These are phyloP conservation scores for Erysimum cheiri DNA, from an alignment of 441 rosid genomes.

Conservation along the genomic window DNA sequence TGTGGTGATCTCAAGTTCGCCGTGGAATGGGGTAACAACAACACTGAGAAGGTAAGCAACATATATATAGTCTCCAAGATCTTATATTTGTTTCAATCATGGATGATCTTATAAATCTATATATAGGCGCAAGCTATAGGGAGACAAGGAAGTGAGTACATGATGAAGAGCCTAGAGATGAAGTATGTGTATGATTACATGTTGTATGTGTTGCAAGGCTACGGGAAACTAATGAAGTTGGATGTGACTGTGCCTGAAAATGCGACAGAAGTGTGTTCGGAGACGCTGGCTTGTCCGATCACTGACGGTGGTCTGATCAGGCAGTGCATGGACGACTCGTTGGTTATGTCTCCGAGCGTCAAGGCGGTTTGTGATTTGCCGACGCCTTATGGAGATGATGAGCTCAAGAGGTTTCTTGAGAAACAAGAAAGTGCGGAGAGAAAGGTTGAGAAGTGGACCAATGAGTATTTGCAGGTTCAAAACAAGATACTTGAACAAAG, in stretches of 20 bases:
- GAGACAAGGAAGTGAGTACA: constrained; percentile 55
- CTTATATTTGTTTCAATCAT: neutral
- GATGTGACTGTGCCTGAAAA: constrained; percentile 57
- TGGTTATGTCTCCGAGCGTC: constrained; percentile 57
- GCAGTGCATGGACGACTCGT: constrained; percentile 64
- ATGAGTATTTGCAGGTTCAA: constrained; percentile 50
- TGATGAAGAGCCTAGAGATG: constrained; percentile 58
- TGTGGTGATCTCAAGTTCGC: constrained; percentile 68
- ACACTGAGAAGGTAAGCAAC: constrained; percentile 49
- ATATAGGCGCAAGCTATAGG: constrained; percentile 57
- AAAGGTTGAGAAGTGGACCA: constrained; percentile 60
- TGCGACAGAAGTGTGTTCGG: constrained; percentile 54
- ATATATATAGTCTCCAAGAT: neutral
- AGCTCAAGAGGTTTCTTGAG: constrained; percentile 42
- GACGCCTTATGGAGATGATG: constrained; percentile 49
- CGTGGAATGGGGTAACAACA: constrained; percentile 75
- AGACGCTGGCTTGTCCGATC: constrained; percentile 53
- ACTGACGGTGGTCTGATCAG: constrained; percentile 42
- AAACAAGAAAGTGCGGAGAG: constrained; percentile 46
- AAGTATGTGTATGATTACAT: constrained; percentile 73
- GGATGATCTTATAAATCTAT: neutral
- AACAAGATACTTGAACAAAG: neutral
- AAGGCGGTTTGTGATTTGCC: constrained; percentile 60
- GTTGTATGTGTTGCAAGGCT: constrained; percentile 62
- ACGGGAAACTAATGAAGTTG: constrained; percentile 65